Evolutionary conservation across 1,284 basidiomycete genomes (phyloP), one percentile per base, ranked within the genome.

Genomic region (Amylostereum areolatum): DNA sequence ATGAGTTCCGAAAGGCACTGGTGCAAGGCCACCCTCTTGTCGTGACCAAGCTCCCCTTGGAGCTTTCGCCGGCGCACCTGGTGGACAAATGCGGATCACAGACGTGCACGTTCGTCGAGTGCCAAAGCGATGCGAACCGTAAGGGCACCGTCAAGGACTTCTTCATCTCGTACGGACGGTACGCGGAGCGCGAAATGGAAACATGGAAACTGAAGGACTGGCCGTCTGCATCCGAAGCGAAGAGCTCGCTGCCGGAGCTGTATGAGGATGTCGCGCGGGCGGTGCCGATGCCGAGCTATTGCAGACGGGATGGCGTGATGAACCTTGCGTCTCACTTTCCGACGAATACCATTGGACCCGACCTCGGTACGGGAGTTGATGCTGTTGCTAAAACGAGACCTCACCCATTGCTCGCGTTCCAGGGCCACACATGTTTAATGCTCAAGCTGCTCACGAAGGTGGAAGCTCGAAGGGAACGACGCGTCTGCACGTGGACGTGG

Each of bases 201-300:
- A 85, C 68, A 65, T 87, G 80, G 85, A 95, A 95, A 69, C 70
- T 97, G 57, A 94, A 96, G 84, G 95, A 98, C 66, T 97, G 94
- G 93, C 95, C 95, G 2, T 78, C 88, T 0, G 85, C 85, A 2
- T 77, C 81, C 2, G 92, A 95, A 54, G 96, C 97, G 67, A 85
- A 85, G 59, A 72, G 75, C 2, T 79, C 81, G 4, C 93, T 94
- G 59, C 94, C 94, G 0, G 83, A 87, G 53, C 70, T 97, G n/a
- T 97, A 85, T 61, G 77, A 86, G 24, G 95, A 97, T 61, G 97
- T 97, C 62, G 84, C 78, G 55, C 68, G 77, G 11, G 83, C 84
- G 1, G 82, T 97, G 1, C 95, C 95, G 0, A 83, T 92, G 0
- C 92, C 92, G 1, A 87, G 87, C 62, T 94, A 89, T 61, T 90